Conservation (phyloP, 1,284 basidiomycete genomes). For the Rhizoctonia solani region DNA sequence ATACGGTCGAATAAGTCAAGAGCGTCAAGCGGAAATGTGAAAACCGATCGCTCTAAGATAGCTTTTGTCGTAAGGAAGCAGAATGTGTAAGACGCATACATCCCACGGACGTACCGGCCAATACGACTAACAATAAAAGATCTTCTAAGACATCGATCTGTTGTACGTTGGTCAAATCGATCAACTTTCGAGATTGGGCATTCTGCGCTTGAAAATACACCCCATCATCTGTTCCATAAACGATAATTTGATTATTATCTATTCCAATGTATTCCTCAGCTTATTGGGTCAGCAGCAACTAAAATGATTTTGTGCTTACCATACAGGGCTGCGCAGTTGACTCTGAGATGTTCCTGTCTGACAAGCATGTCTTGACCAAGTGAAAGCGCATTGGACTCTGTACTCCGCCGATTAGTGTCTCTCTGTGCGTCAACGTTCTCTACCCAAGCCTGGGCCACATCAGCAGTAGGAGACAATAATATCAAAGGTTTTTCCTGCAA, state of each 20-base stretch:
- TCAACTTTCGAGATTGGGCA: conserved; percentile 86
- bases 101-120: conserved; percentile 77
- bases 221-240: conserved; percentile 96
- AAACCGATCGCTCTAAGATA: conserved; percentile 81
- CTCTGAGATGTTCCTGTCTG: conserved; percentile 75
- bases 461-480: conserved; percentile 87
- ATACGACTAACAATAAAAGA: conserved; percentile 91
- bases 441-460: conserved; percentile 91
- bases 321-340: conserved; percentile 95
- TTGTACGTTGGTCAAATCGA: conserved; percentile 87
- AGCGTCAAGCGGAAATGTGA: conserved; percentile 94
- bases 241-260: conserved; percentile 85
- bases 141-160: conserved; percentile 98
- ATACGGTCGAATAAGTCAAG: conserved; percentile 88
- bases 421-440: conserved; percentile 92
- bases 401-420: conserved; percentile 76
- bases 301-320: conserved; percentile 57
- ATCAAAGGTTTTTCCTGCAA: too few species aligned
- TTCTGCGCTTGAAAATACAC: conserved; percentile 88
- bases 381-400: conserved; percentile 83
- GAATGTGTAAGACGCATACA: too few species aligned
- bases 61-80: not conserved
- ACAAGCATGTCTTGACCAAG: conserved; percentile 88
- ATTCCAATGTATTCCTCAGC: not conserved
- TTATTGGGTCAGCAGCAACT: too few species aligned